Percentiles rank a stretch among this genome's conserved stretches.
Conservation (phyloP, 257 asterid genomes). For the Oldenlandia corymbosa region DNA sequence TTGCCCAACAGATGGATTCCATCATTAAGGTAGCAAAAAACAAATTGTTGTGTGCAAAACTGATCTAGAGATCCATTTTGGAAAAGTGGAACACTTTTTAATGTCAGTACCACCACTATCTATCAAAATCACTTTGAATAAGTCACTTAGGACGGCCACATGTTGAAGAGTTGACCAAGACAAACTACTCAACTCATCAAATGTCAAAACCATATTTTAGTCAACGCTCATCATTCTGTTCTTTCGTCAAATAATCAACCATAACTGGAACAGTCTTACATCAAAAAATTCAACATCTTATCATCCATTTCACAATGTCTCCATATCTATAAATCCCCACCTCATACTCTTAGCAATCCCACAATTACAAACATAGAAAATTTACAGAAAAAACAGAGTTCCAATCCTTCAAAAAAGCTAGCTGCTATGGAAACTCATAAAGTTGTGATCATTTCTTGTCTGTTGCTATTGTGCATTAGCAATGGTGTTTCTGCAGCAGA, state of each 20-base stretch:
- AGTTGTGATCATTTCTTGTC: neutral
- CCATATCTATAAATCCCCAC: neutral
- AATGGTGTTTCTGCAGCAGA: neutral
- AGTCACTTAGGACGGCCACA: slow-evolving; percentile 9
- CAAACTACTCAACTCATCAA: neutral
- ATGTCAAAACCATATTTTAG: no score
- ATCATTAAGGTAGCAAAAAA: no score
- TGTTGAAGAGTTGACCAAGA: neutral
- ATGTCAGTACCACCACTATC: no score
- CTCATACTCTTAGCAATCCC: neutral
- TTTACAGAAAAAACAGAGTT: neutral
- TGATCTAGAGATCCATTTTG: no score
- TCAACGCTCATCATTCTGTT: no score
- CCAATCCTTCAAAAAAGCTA: neutral
- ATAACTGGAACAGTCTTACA: no score
- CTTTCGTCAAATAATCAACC: neutral
- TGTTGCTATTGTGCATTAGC: neutral
- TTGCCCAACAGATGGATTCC: no score
- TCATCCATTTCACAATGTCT: neutral
- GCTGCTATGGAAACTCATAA: neutral
- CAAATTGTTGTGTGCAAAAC: no score
- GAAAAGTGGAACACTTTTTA: no score
- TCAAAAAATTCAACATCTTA: neutral
- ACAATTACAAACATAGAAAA: neutral
- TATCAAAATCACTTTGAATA: slow-evolving; percentile 11